Evolutionary conservation across 2,329 filamentous ascomycete species (phyloP), one percentile per base, ranked within the genome.

Genomic region (Phaeosphaeriaceae sp.): DNA sequence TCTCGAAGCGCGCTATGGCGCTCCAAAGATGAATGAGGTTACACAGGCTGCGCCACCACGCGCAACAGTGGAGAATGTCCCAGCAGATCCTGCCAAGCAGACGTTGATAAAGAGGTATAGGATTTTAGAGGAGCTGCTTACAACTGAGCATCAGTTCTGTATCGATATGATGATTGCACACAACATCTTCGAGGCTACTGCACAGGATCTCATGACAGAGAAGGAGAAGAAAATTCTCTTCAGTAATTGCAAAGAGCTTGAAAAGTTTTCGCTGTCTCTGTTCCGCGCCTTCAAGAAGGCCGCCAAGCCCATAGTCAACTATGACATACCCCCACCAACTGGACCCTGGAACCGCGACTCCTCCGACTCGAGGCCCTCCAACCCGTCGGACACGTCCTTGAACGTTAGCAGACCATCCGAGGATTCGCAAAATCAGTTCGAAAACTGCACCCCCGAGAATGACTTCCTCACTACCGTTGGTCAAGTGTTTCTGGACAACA

Each of bases 121-220:
- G 74, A 88, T 96, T 48, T 90, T 98, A 69, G 93, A 94, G 72
- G 95, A 99, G 77, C 82, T 99, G 40, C 86, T 97, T 47, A 93
- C 97, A 70, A 99, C 95, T 0, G 95, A 99, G 75, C 89, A 92
- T 48, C 89, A 90, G 6, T 98, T 96, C 77, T 89, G 96, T 56
- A 88, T 92, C 63, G 95, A 99, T 75, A 94, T 99, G 92, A 97
- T 93, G 75, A 94, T 99, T 53, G 90, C 97, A 2, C 92, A 96
- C 71, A 93, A 98, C 72, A 98, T 99, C 54, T 99, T 98, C 83
- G 96, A 96, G 78, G 93, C 92, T 45, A 98, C 95, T 0, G 91
- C 92, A 1, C 88, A 91, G 55, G 88, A 92, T 9, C 88, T 92
- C 62, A 85, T 97, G 25, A 91, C 91, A 45, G 82, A 86, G 44